Evolutionary conservation across 352 stramenopile species (phyloP), one percentile per base, ranked within the genome.

Genomic region (Globisporangium paddicum): DNA sequence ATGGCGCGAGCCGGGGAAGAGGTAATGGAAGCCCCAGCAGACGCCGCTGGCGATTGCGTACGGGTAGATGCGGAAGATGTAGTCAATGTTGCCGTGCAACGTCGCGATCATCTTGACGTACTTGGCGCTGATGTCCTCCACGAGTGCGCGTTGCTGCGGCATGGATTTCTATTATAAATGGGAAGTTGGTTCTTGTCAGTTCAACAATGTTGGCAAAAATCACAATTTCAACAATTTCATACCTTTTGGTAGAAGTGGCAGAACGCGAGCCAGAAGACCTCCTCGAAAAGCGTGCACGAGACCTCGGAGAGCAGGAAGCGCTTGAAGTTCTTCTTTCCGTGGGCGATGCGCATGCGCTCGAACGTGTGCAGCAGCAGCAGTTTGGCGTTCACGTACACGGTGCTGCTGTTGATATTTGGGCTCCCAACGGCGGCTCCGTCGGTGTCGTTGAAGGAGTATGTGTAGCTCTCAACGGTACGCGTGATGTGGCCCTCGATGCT

Each of bases 401-500:
- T 68, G 21, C 50, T 65, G 50, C 69, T 68, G 25, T 42, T 26
- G 28, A 46, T 55, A 10, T 21, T 63, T 34, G 19, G 23, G 32
- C 2, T 32, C 28, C 44, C 30, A 13, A 42, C 30, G 28, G 48
- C 34, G 19, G 53, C 37, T 14, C 47, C 56, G 18, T 64, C 58
- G 2, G 28, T 9, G 19, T 53, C 64, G n/a, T 34, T 64, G 19
- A 26, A 40, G 3, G 64, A 63, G 60, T 86, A 80, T 35, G 77
- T 58, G 63, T 74, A 78, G 50, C 86, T 91, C 48, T 90, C 88
- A 13, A 95, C 89, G 0, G 82, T 89, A 23, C 89, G 85, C 1
- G 86, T 95, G 60, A 95, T 86, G 65, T 96, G 86, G 11, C 86
- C 82, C 59, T 96, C 89, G 35, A 95, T 83, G 55, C 87, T 96